These are phyloP conservation scores for Candida germanica DNA, from an alignment of 805 yeast genomes.

Conservation along the genomic window DNA sequence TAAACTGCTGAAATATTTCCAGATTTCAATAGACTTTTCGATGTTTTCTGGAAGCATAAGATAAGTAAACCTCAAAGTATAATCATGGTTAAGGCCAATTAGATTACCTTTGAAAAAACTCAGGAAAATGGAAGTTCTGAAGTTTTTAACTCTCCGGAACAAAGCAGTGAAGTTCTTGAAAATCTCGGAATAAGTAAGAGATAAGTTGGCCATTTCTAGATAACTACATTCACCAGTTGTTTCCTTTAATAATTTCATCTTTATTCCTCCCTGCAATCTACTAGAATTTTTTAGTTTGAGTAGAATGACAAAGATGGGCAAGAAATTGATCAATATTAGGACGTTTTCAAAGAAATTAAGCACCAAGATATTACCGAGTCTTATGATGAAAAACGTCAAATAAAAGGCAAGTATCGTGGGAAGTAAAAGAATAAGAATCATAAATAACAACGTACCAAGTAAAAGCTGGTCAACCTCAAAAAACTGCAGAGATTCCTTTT, in stretches of 20 bases:
- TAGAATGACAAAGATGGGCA: constrained; percentile 81
- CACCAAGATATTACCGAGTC: constrained; percentile 48
- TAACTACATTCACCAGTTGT: constrained; percentile 15
- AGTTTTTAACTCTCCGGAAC: constrained; percentile 28
- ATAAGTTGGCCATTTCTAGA: constrained; percentile 31
- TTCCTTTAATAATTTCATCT: constrained; percentile 18
- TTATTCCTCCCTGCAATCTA: constrained; percentile 54
- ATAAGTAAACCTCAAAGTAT: constrained; percentile 27
- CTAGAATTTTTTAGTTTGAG: constrained; percentile 77
- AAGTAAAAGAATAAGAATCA: constrained; percentile 68
- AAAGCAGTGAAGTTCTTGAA: constrained; percentile 29
- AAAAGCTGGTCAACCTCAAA: constrained; percentile 85
- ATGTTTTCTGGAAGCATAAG: constrained; percentile 34
- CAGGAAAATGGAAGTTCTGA: constrained; percentile 20
- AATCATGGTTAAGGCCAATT: constrained; percentile 22
- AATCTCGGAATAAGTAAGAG: constrained; percentile 36
- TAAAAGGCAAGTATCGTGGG: constrained; percentile 91
- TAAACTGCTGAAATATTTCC: constrained; percentile 17
- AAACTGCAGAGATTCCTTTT: too few species aligned
- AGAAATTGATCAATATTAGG: constrained; percentile 69
- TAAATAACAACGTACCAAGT: constrained; percentile 84
- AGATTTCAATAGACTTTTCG: constrained; percentile 23
- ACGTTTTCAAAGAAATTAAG: constrained; percentile 55
- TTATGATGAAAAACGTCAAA: constrained; percentile 59
- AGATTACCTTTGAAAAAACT: constrained; percentile 27